Evolutionary conservation across 2,329 filamentous ascomycete species (phyloP), one percentile per base, ranked within the genome.

Genomic region (Cryphonectria naterciae): DNA sequence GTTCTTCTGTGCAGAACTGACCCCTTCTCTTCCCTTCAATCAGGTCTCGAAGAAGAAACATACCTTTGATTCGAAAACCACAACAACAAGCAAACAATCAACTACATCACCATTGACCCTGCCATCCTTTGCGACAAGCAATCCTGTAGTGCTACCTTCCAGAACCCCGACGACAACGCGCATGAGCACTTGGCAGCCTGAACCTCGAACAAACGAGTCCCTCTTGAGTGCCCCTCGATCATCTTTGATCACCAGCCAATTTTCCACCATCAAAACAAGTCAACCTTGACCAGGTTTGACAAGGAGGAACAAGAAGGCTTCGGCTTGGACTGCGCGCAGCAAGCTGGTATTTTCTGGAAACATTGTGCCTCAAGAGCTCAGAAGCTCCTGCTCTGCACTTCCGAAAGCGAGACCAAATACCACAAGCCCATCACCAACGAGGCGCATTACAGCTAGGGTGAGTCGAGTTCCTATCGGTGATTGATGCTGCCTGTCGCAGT

Each of bases 401-500:
- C 32, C 61, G 52, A 62, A 62, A 58, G 56, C 69, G 65, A 43
- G 17, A 35, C 58, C 25, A 41, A 32, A 61, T 8, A 35, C 46
- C 52, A 28, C 35, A 58, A 32, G 25, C 35, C 25, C 22, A 13
- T 22, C 39, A 60, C 10, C 52, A 41, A 13, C 28, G 17, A 35
- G 54, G 54, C 13, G 15, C 25, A 52, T 22, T 25, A 52, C 46
- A 60, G 8, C 49, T 39, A 25, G 63, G 69, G 69, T 71, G 66
- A 66, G 69, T 71, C 32, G 58, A 41, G 28, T 49, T 52, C 43
- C 60, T 41, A 32, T 39, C n/a, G n/a, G 61, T 46, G 46, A 61
- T 52, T 13, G 4, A n/a, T 46, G 28, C 56, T 28, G 39, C 39
- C 60, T 65, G 61, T 39, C 49, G n/a, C 37, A 56, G 13, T 25